phyloP scores from a whole-genome alignment of 2,329 filamentous ascomycete species.

The Diaporthe helianthi region DNA sequence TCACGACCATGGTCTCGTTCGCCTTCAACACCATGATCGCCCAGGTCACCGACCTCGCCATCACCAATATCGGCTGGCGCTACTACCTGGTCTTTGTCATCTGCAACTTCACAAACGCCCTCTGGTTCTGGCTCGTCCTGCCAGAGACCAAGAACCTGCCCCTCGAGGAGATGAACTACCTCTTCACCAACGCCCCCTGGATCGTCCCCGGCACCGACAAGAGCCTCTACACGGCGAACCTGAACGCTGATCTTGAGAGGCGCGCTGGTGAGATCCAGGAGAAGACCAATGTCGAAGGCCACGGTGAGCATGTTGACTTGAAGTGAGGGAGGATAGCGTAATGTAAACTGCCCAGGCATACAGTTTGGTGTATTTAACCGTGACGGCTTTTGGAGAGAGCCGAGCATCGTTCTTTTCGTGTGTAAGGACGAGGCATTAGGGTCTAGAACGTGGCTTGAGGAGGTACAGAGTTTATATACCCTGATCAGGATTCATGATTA shows the following conservation, averaged over 20 bases:
- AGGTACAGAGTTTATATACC: background rate
- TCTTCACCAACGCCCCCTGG: constrained; percentile 67
- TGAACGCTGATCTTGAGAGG: constrained; percentile 61
- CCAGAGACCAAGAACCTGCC: constrained; percentile 69
- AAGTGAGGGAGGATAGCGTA: background rate
- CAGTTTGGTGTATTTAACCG: background rate
- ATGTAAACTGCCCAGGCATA: background rate
- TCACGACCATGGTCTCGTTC: constrained; percentile 76
- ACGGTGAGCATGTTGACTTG: constrained; percentile 22
- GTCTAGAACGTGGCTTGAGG: background rate
- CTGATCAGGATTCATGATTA: too few relatives aligned
- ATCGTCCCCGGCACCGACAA: constrained; percentile 65
- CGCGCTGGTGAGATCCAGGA: constrained; percentile 62
- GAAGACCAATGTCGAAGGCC: constrained; percentile 46
- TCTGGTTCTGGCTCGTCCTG: constrained; percentile 65
- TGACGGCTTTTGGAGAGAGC: background rate
- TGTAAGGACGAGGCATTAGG: background rate
- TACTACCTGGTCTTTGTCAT: constrained; percentile 61
- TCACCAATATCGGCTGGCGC: constrained; percentile 52
- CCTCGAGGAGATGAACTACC: constrained; percentile 70
- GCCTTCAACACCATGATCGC: constrained; percentile 66
- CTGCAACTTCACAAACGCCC: constrained; percentile 60
- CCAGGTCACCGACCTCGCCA: constrained; percentile 54
- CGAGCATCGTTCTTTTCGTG: background rate
- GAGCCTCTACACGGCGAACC: constrained; percentile 53